Conservation (phyloP, 2,329 filamentous ascomycete species). For the Amesomyces nigricolor region DNA sequence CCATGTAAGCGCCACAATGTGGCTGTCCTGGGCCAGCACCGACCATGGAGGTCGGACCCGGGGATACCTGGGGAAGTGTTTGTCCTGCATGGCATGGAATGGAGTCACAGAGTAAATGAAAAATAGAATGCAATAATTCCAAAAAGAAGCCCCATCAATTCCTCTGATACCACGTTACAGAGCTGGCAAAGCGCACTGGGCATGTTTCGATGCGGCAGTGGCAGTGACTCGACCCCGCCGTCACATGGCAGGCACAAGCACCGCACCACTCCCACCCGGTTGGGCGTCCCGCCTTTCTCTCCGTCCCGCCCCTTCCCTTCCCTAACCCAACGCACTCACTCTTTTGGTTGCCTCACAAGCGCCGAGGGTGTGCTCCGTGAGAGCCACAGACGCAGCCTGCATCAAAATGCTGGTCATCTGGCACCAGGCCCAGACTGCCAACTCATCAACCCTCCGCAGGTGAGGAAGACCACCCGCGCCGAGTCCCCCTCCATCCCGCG, state of each 20-base stretch:
- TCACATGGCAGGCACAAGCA: slow-evolving; percentile 1
- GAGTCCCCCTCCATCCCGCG: slow-evolving; percentile 1
- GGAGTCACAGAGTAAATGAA: no score
- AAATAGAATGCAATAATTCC: no score
- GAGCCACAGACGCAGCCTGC: slow-evolving; percentile 7
- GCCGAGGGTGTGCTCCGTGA: slow-evolving; percentile 12
- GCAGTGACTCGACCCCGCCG: neutral
- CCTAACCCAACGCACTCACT: slow-evolving; percentile 5
- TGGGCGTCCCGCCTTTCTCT: slow-evolving; percentile 14
- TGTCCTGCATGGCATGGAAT: no score
- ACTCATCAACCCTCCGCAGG: slow-evolving; percentile 25
- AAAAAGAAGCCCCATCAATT: no score
- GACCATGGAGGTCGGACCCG: no score
- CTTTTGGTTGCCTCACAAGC: slow-evolving; percentile 3
- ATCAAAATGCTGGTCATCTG: slow-evolving; percentile 24
- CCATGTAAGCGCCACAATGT: no score
- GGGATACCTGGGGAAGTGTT: no score
- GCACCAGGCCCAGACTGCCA: slow-evolving; percentile 21
- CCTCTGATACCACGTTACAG: no score
- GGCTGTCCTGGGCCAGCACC: no score
- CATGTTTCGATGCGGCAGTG: neutral
- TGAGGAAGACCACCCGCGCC: slow-evolving; percentile 21
- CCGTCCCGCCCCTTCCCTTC: slow-evolving; percentile 20
- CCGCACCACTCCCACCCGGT: neutral
- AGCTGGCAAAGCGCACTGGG: neutral